These are phyloP conservation scores for Camellia oleifera DNA, from an alignment of 179 eudicot species.

Conservation along the genomic window DNA sequence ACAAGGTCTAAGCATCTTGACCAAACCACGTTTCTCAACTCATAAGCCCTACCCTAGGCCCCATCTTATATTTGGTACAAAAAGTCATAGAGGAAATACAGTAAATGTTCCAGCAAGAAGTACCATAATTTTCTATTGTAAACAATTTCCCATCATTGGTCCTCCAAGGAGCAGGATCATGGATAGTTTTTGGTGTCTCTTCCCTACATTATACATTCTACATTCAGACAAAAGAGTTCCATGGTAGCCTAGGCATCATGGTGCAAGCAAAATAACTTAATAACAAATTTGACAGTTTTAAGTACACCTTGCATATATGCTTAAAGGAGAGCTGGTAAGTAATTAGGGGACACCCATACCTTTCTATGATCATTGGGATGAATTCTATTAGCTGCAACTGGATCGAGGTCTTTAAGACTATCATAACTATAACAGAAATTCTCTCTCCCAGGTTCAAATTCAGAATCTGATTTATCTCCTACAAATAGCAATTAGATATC, in stretches of 20 bases:
- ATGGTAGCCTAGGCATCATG: background rate
- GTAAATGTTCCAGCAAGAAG: background rate
- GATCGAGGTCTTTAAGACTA: constrained; percentile 67
- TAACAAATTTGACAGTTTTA: background rate
- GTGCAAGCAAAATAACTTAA: background rate
- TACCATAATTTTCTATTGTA: background rate
- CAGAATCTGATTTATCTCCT: constrained; percentile 38
- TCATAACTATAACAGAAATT: constrained; percentile 40
- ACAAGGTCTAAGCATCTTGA: background rate
- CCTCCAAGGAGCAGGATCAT: background rate
- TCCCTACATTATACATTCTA: background rate
- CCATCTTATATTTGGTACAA: background rate
- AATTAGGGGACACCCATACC: constrained; percentile 33
- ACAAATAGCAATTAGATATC: constrained; percentile 14
- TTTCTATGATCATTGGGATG: constrained; percentile 95
- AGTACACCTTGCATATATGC: background rate
- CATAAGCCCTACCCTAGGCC: background rate
- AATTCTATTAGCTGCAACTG: constrained; percentile 86
- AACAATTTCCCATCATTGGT: background rate
- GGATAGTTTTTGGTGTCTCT: constrained; percentile 8
- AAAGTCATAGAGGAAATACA: background rate
- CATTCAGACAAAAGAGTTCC: background rate
- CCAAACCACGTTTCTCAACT: background rate
- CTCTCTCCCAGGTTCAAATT: constrained; percentile 24
- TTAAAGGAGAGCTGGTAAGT: background rate